These are phyloP conservation scores for Amanita rubescens DNA, from an alignment of 768 basidiomycete species.

Conservation along the genomic window DNA sequence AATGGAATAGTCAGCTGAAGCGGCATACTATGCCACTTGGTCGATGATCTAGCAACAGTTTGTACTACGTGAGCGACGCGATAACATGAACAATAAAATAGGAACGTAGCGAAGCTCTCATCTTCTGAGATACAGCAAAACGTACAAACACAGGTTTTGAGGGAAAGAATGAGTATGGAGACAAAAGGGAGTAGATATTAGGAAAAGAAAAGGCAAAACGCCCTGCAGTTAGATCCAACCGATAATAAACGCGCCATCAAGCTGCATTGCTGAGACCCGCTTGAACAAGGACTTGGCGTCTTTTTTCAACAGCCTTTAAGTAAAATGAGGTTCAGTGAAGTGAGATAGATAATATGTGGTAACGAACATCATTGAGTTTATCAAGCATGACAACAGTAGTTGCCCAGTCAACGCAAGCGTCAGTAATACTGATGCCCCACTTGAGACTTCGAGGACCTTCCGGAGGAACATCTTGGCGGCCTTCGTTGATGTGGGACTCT, in stretches of 20 bases:
- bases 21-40: too few relatives aligned
- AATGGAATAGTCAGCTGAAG: neutral
- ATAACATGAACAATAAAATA: too few relatives aligned
- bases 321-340: neutral
- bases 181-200: too few relatives aligned
- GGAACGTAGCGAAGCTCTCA: too few relatives aligned
- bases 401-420: constrained; percentile 87
- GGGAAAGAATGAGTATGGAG: too few relatives aligned
- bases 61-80: too few relatives aligned
- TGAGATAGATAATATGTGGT: constrained; percentile 2
- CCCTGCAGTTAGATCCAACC: neutral
- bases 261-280: constrained; percentile 25
- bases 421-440: constrained; percentile 83
- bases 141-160: too few relatives aligned
- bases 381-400: constrained; percentile 71
- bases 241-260: neutral
- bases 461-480: constrained; percentile 81
- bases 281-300: constrained; percentile 35
- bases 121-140: too few relatives aligned
- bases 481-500: constrained; percentile 89
- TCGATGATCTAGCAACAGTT: too few relatives aligned
- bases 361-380: constrained; percentile 48
- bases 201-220: too few relatives aligned
- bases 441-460: constrained; percentile 63
- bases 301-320: constrained; percentile 35